Evolutionary conservation across 352 stramenopile species (phyloP).

Genomic region (Pythium insidiosum): DNA sequence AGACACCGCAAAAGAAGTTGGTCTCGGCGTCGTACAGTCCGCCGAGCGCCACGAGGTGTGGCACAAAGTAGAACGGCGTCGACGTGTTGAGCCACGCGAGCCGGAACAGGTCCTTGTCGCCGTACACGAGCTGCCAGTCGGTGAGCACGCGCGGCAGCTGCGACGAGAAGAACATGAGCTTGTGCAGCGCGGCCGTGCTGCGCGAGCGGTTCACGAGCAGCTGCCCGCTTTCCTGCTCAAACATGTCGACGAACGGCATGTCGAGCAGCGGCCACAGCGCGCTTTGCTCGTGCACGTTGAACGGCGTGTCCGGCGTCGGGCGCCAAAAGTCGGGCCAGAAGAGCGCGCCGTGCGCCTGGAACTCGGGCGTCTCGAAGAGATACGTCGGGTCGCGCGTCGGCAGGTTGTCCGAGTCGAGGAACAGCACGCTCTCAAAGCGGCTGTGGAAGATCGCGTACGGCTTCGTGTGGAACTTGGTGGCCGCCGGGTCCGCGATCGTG

Average conservation of each 20-base stretch:
- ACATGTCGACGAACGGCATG: slow-evolving; percentile 84
- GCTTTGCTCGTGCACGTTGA: slow-evolving; percentile 71
- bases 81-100: slow-evolving; percentile 73
- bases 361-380: slow-evolving; percentile 65
- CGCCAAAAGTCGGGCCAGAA: slow-evolving; percentile 87
- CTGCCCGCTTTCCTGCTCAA: slow-evolving; percentile 79
- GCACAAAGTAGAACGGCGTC: slow-evolving; percentile 60
- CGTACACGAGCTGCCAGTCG: slow-evolving; percentile 62
- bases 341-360: slow-evolving; percentile 45
- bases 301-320: slow-evolving; percentile 40
- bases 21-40: slow-evolving; percentile 38
- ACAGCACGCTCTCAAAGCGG: slow-evolving; percentile 67
- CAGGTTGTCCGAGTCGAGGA: slow-evolving; percentile 80
- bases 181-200: slow-evolving; percentile 31
- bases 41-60: slow-evolving; percentile 42
- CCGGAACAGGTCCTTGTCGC: slow-evolving; percentile 72
- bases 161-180: slow-evolving; percentile 76
- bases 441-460: slow-evolving; percentile 72
- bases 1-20: slow-evolving; percentile 67
- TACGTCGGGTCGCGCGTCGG: slow-evolving; percentile 72
- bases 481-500: slow-evolving; percentile 45
- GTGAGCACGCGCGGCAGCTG: slow-evolving; percentile 48
- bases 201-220: slow-evolving; percentile 52
- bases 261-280: slow-evolving; percentile 61
- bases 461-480: slow-evolving; percentile 71